Conservation (phyloP, 2,329 filamentous ascomycete genomes). For the Penicillium olsonii region DNA sequence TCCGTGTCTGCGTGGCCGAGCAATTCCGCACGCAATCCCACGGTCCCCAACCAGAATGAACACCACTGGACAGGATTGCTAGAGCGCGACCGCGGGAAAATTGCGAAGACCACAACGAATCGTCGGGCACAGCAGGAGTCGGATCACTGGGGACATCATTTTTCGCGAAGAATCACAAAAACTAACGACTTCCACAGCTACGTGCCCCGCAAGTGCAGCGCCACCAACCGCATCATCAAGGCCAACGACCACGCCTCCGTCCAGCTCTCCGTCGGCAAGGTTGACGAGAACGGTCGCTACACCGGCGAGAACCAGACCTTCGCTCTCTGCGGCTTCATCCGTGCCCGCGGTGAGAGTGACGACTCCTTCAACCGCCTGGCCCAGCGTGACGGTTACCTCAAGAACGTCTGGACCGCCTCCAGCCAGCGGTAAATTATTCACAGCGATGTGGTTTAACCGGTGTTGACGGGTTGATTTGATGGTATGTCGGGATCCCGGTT, state of each 20-base stretch:
- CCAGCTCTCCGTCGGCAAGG: conserved; percentile 95
- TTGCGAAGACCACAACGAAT: conserved; percentile 8
- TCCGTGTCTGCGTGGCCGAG: conserved; percentile 17
- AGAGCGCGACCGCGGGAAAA: neutral
- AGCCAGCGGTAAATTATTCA: conserved; percentile 52
- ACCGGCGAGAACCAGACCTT: conserved; percentile 97
- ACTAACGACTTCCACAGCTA: conserved; percentile 60
- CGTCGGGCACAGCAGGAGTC: conserved; percentile 4
- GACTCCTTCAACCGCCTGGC: conserved; percentile 93
- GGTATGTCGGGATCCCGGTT: conserved; percentile 18
- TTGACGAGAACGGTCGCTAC: conserved; percentile 97
- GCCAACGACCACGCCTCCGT: conserved; percentile 99
- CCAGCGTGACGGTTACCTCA: conserved; percentile 94
- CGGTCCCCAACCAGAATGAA: conserved; percentile 6
- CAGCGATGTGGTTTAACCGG: conserved; percentile 26
- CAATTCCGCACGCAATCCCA: conserved; percentile 10
- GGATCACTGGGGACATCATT: conserved; percentile 4
- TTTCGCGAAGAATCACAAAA: conserved; percentile 6
- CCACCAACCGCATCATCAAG: conserved; percentile 99
- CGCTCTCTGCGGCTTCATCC: conserved; percentile 95
- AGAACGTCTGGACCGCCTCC: conserved; percentile 88
- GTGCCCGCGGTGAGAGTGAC: conserved; percentile 96
- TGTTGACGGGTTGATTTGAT: conserved; percentile 32
- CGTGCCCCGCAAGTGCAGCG: conserved; percentile 98
- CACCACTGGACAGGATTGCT: neutral